Evolutionary conservation across 805 yeast genomes (phyloP).

Genomic region (Ogataea nonfermentans): DNA sequence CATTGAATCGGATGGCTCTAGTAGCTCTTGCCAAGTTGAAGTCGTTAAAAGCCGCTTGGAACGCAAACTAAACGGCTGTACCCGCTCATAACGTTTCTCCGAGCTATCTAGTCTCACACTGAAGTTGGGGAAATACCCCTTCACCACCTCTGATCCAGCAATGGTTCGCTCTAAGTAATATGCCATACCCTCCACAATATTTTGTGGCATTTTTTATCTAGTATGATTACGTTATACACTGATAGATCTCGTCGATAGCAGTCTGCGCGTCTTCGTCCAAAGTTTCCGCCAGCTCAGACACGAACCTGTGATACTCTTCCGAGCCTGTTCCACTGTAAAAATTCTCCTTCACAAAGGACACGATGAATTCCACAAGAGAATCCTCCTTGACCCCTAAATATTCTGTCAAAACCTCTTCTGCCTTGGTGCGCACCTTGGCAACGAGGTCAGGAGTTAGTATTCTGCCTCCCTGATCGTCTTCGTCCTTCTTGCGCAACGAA

Average conservation of each 20-base stretch:
- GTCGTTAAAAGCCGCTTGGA: conserved; percentile 20
- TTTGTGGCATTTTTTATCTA: neutral
- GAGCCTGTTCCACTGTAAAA: conserved; percentile 28
- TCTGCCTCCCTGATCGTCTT: neutral
- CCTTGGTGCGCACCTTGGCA: conserved; percentile 33
- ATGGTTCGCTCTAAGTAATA: conserved; percentile 27
- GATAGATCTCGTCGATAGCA: conserved; percentile 21
- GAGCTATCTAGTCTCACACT: conserved; percentile 16
- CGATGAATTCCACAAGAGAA: conserved; percentile 44
- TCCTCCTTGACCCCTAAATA: conserved; percentile 54
- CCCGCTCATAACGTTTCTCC: conserved; percentile 16
- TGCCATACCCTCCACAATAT: conserved; percentile 1
- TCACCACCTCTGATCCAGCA: conserved; percentile 23
- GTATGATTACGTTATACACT: conserved; percentile 5
- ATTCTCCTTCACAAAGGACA: conserved; percentile 37
- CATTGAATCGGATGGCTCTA: conserved; percentile 27
- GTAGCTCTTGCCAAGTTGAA: conserved; percentile 26
- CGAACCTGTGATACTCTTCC: conserved; percentile 35
- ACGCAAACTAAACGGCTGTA: conserved; percentile 1
- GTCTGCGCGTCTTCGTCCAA: conserved; percentile 43
- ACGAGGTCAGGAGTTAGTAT: conserved; percentile 12
- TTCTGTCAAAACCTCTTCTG: conserved; percentile 47
- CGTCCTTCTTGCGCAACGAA: conserved; percentile 20
- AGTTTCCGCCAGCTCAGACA: conserved; percentile 47
- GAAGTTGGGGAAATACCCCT: conserved; percentile 23